Evolutionary conservation across 768 basidiomycete genomes (phyloP).

Genomic region (Mycena pura): DNA sequence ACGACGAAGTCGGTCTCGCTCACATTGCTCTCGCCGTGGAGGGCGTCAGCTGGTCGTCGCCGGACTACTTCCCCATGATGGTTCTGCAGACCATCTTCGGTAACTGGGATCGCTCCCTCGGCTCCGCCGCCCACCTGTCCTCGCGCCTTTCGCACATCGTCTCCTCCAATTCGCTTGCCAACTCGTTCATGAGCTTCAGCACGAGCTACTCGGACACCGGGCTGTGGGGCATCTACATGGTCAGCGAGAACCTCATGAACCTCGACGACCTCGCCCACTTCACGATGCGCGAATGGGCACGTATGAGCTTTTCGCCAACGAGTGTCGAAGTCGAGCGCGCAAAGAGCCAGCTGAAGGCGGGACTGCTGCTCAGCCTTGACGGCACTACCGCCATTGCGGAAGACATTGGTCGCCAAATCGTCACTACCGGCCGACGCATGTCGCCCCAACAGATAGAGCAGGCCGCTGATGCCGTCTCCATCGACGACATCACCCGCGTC

Average conservation of each 20-base stretch:
- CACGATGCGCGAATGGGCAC: conserved; percentile 93
- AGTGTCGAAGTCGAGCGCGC: conserved; percentile 93
- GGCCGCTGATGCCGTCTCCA: conserved; percentile 87
- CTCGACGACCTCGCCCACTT: conserved; percentile 94
- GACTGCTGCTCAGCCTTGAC: conserved; percentile 86
- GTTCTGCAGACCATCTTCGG: conserved; percentile 98
- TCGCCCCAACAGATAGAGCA: conserved; percentile 94
- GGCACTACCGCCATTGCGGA: conserved; percentile 98
- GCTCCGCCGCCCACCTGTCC: conserved; percentile 86
- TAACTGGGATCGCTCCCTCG: conserved; percentile 98
- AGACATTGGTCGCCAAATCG: conserved; percentile 97
- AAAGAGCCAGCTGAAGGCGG: conserved; percentile 98
- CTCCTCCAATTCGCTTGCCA: conserved; percentile 93
- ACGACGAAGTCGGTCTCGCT: conserved; percentile 88
- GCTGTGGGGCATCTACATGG: conserved; percentile 98
- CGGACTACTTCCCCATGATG: conserved; percentile 99
- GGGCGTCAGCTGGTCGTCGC: conserved; percentile 96
- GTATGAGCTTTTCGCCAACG: conserved; percentile 89
- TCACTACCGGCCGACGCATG: conserved; percentile 89
- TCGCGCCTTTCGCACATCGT: conserved; percentile 92
- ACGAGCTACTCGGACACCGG: conserved; percentile 99
- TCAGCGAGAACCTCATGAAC: conserved; percentile 93
- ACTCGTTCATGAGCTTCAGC: conserved; percentile 99
- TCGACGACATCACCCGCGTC: conserved; percentile 90
- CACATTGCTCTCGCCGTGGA: conserved; percentile 98